phyloP scores from a whole-genome alignment of 139 green algal genomes.

The Ulvella scutata region DNA sequence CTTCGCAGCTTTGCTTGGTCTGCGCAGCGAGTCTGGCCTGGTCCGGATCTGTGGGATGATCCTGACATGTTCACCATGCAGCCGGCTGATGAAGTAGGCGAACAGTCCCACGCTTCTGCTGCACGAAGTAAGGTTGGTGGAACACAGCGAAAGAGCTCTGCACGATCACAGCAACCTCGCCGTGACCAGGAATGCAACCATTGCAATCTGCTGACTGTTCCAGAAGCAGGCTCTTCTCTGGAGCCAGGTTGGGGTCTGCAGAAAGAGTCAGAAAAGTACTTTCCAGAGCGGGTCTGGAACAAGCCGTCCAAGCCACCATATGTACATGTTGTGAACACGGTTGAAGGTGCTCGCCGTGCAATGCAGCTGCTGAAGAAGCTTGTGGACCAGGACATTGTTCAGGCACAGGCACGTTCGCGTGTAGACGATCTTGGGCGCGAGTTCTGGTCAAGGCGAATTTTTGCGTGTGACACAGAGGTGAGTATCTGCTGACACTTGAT shows the following conservation, averaged over 20 bases:
- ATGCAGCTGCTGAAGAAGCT: conserved; percentile 7
- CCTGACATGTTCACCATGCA: no score
- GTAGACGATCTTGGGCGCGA: not conserved
- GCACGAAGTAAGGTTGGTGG: no score
- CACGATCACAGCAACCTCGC: no score
- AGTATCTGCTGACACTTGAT: no score
- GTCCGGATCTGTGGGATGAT: no score
- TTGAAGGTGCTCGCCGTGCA: conserved; percentile 4
- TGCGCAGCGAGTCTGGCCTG: no score
- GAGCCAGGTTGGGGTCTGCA: not conserved
- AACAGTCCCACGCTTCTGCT: no score
- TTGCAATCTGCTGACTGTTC: no score
- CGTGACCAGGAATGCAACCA: no score
- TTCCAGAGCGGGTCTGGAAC: not conserved
- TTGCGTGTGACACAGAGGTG: conserved; percentile 87
- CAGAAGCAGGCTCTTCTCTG: not conserved
- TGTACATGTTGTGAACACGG: conserved; percentile 23
- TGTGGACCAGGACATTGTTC: not conserved
- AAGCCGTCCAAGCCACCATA: conserved; percentile 8
- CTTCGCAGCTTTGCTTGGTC: no score
- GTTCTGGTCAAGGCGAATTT: conserved; percentile 16
- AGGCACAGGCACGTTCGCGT: not conserved
- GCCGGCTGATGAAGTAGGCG: no score
- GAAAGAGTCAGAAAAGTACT: not conserved
- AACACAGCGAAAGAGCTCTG: no score